A percentile compares a stretch with the other conserved stretches of the same genome.
phyloP scores from a whole-genome alignment of 305 asterid species.

The Plantago coronopus region DNA sequence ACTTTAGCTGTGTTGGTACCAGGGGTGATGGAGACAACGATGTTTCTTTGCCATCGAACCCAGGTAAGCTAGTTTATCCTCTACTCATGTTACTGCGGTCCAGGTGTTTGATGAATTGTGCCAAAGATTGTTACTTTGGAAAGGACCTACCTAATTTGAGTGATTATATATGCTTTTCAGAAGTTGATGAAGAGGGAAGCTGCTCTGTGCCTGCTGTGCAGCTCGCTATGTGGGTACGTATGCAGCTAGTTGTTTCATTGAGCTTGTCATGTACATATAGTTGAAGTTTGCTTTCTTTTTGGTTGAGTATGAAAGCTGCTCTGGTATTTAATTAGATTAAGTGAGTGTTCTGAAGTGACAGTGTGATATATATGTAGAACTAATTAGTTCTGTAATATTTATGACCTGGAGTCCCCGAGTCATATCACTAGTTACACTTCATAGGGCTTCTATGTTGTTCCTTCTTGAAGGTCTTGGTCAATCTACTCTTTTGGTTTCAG shows the following conservation, averaged over 20 bases:
- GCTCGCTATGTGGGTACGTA: slow-evolving; percentile 96
- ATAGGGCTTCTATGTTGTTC: not conserved
- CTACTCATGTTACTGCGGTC: slow-evolving; percentile 10
- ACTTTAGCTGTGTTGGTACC: slow-evolving; percentile 11
- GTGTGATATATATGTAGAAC: too few species aligned
- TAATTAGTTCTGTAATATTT: too few species aligned
- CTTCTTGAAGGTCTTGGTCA: slow-evolving; percentile 10
- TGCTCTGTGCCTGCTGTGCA: slow-evolving; percentile 56
- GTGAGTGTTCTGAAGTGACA: too few species aligned
- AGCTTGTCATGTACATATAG: not conserved
- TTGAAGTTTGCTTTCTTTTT: not conserved
- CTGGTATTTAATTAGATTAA: not conserved
- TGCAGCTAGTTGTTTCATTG: not conserved
- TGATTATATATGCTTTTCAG: slow-evolving; percentile 20
- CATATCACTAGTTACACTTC: not conserved
- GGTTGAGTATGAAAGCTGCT: not conserved
- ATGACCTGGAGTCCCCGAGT: too few species aligned
- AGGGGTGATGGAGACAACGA: slow-evolving; percentile 46
- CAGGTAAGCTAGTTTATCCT: slow-evolving; percentile 34
- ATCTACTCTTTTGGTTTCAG: slow-evolving; percentile 30
- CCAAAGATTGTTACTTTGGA: slow-evolving; percentile 1
- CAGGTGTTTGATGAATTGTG: slow-evolving; percentile 35
- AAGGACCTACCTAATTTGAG: not conserved
- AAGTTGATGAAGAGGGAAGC: slow-evolving; percentile 44
- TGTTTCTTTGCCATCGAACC: slow-evolving; percentile 56